A percentile compares a stretch with the other conserved stretches of the same genome.
These are phyloP conservation scores for Pseudogymnoascus sp. DNA, from an alignment of 2,329 filamentous ascomycete species.

Conservation along the genomic window DNA sequence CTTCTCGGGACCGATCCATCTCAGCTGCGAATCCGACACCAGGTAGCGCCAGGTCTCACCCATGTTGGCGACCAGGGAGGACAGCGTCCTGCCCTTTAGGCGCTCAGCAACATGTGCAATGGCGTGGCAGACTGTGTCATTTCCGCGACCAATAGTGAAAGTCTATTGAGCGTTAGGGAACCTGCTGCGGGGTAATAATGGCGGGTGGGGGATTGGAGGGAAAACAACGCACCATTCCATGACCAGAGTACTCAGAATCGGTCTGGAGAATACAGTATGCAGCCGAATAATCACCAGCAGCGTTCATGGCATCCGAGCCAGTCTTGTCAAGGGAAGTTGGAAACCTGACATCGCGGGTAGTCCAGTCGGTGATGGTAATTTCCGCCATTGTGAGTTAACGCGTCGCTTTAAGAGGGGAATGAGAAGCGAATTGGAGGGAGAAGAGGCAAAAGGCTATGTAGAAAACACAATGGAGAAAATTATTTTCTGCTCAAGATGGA, in stretches of 20 bases:
- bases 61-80: slow-evolving; percentile 70
- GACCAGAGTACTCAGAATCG: slow-evolving; percentile 61
- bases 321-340: slow-evolving; percentile 93
- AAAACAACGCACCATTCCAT: slow-evolving; percentile 60
- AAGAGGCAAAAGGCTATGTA: background rate
- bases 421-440: background rate
- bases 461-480: background rate
- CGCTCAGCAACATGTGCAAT: slow-evolving; percentile 70
- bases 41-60: slow-evolving; percentile 81
- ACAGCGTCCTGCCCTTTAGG: slow-evolving; percentile 65
- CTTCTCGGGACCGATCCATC: slow-evolving; percentile 90
- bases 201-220: background rate
- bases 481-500: background rate
- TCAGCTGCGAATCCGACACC: slow-evolving; percentile 79
- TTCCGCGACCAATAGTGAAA: slow-evolving; percentile 79
- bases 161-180: slow-evolving; percentile 25
- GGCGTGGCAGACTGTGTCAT: slow-evolving; percentile 80
- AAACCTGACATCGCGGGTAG: slow-evolving; percentile 68
- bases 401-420: background rate
- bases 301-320: slow-evolving; percentile 96
- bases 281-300: slow-evolving; percentile 83
- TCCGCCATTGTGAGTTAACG: slow-evolving; percentile 38
- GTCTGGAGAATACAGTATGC: slow-evolving; percentile 92
- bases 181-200: background rate
- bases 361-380: slow-evolving; percentile 66